A percentile compares a stretch with the other conserved stretches of the same genome.
Conservation (phyloP, 371 early-diverging fungal species). For the Mucor indicus region DNA sequence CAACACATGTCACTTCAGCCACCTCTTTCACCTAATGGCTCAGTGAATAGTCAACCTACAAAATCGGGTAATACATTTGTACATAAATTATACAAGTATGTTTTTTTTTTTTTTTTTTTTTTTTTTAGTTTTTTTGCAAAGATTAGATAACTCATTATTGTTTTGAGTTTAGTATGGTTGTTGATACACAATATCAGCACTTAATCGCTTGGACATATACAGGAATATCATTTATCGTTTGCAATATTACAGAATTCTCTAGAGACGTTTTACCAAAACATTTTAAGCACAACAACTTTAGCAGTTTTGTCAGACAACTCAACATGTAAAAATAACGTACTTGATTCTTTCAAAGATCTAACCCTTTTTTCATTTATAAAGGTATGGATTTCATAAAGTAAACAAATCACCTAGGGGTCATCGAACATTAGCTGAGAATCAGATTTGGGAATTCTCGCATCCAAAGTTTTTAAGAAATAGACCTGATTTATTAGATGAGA, state of each 20-base stretch:
- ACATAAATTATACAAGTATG: slow-evolving; percentile 42
- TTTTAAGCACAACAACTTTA: slow-evolving; percentile 86
- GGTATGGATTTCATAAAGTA: slow-evolving; percentile 72
- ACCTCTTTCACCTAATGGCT: slow-evolving; percentile 9
- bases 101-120: background rate
- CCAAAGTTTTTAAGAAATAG: slow-evolving; percentile 52
- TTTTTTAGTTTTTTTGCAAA: background rate
- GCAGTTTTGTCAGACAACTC: slow-evolving; percentile 85
- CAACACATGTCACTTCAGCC: slow-evolving; percentile 37
- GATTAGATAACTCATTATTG: background rate
- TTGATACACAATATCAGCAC: slow-evolving; percentile 58
- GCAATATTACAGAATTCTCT: slow-evolving; percentile 87
- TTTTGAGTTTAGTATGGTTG: slow-evolving; percentile 14
- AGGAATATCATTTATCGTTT: slow-evolving; percentile 88
- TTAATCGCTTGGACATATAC: slow-evolving; percentile 80
- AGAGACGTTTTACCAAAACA: slow-evolving; percentile 73
- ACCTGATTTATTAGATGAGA: slow-evolving; percentile 54
- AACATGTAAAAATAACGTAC: slow-evolving; percentile 71
- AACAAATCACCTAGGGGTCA: slow-evolving; percentile 74
- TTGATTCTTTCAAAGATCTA: background rate
- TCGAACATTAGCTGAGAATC: slow-evolving; percentile 75
- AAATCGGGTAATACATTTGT: slow-evolving; percentile 31
- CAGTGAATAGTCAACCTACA: background rate
- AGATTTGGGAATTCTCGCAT: slow-evolving; percentile 63
- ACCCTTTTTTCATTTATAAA: background rate